Evolutionary conservation across 371 early-diverging fungal species (phyloP).

Genomic region (Mortierella polycephala): DNA sequence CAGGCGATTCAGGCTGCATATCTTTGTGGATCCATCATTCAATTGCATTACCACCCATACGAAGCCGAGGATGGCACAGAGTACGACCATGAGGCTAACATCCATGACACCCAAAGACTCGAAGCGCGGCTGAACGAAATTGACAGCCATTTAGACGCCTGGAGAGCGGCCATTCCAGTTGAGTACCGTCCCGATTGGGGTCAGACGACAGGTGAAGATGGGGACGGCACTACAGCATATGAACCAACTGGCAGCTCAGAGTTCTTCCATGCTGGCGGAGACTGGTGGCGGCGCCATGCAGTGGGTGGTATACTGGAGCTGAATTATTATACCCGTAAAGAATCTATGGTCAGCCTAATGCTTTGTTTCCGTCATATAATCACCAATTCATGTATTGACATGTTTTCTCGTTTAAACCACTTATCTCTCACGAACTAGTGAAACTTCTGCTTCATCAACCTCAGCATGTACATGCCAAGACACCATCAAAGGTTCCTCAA

Average conservation of each 20-base stretch:
- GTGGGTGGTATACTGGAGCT: slow-evolving; percentile 41
- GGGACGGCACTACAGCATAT: slow-evolving; percentile 17
- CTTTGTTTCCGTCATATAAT: neutral
- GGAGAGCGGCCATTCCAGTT: slow-evolving; percentile 27
- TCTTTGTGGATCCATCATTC: slow-evolving; percentile 45
- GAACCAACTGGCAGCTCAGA: slow-evolving; percentile 30
- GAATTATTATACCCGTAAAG: slow-evolving; percentile 42
- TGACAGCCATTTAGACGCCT: slow-evolving; percentile 43
- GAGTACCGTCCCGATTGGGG: slow-evolving; percentile 47
- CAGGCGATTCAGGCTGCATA: slow-evolving; percentile 40
- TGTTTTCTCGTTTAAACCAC: neutral
- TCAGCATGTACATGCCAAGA: slow-evolving; percentile 48
- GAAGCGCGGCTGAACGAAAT: slow-evolving; percentile 43
- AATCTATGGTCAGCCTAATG: neutral
- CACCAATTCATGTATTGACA: neutral
- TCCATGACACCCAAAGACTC: slow-evolving; percentile 34
- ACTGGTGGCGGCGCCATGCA: slow-evolving; percentile 55
- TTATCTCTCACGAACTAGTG: slow-evolving; percentile 13
- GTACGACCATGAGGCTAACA: slow-evolving; percentile 33
- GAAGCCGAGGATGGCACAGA: slow-evolving; percentile 54
- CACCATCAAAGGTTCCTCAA: slow-evolving; percentile 21
- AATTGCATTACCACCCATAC: slow-evolving; percentile 51
- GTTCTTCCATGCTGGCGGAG: slow-evolving; percentile 49
- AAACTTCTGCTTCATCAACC: slow-evolving; percentile 49
- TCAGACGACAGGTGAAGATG: slow-evolving; percentile 21